A percentile compares a stretch with the other conserved stretches of the same genome.
Evolutionary conservation across 2,329 filamentous ascomycete species (phyloP).

Genomic region (Aspergillus brunneoviolaceus): DNA sequence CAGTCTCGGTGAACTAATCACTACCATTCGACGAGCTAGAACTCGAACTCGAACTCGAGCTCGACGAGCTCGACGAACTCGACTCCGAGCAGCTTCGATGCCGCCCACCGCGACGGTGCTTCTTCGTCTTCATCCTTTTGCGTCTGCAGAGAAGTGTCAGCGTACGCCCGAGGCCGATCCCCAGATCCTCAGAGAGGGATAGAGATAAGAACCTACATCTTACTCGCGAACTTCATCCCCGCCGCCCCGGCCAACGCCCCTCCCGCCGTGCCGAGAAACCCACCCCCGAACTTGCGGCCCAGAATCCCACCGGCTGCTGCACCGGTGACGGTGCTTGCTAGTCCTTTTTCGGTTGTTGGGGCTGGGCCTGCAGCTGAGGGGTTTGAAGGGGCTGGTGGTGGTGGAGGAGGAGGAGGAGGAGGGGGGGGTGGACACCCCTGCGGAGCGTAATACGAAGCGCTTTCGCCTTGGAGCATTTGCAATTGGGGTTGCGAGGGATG

Average conservation of each 20-base stretch:
- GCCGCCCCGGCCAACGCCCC: conserved; percentile 36
- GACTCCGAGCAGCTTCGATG: conserved; percentile 16
- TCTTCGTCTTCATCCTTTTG: conserved; percentile 28
- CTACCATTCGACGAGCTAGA: conserved; percentile 11
- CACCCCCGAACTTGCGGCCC: conserved; percentile 38
- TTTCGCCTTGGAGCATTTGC: conserved; percentile 28
- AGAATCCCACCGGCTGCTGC: conserved; percentile 38
- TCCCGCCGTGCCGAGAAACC: conserved; percentile 32
- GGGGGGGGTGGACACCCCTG: background rate
- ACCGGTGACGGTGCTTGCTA: conserved; percentile 39
- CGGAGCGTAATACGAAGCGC: conserved; percentile 33
- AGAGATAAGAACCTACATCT: conserved; percentile 21
- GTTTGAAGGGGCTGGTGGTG: conserved; percentile 11
- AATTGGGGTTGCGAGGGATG: conserved; percentile 28
- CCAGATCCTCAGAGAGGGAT: too few relatives aligned
- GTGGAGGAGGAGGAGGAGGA: too few relatives aligned
- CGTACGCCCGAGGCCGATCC: background rate
- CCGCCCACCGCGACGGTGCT: conserved; percentile 13
- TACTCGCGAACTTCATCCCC: conserved; percentile 31
- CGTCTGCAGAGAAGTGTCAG: conserved; percentile 16
- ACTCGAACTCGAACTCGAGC: conserved; percentile 23
- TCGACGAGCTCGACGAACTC: conserved; percentile 21
- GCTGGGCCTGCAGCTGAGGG: conserved; percentile 22
- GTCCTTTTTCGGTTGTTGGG: conserved; percentile 34
- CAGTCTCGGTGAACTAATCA: background rate